Base-by-base conservation (phyloP, 768 basidiomycete species). In the Gloeophyllum trabeum region DNA sequence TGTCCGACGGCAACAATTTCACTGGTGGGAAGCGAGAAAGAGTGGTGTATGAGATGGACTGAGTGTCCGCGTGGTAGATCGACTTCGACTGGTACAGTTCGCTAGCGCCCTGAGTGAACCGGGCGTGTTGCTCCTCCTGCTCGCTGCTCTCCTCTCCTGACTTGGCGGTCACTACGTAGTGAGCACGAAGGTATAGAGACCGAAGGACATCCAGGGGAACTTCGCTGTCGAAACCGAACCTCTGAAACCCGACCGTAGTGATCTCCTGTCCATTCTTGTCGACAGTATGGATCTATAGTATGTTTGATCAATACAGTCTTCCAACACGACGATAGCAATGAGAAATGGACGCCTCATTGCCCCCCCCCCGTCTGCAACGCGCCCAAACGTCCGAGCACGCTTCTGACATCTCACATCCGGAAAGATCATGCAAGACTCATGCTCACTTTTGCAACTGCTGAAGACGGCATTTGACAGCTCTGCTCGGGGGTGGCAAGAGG, bases 1-100 rank as follows among this genome's bases (percentile, higher is more conserved):
- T 60, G 2, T 78, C 68, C 18, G 85, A 77, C 6, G 88, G 61
- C 37, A 99, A 76, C 38, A 92, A 77, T 53, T 77, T 88, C 46
- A 99, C 93, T 3, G 94, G 90, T 6, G 92, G 88, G 61, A 92
- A 99, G 35, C 87, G 81, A 42, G 85, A 79, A 43, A 94, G 75
- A 20, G 91, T 90, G 37, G 89, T 87, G 64, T 93, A 97, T 34
- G 92, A 87, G 60, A 96, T 91, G 26, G 84, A 75, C 49, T 81
- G 73, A 20, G 72, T 75, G 46, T 81, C 73, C 28, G 85, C 82
- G 57, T 88, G 75, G 62, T 73, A 94, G 53, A 91, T 89, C 19
- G 90, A 85, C 58, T 89, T 81, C 43, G 89, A 84, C 57, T 86
- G 81, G 59, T 82, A 86, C 20, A 66, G 64, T 25, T 66, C 57